These are phyloP conservation scores for Peronosclerospora sorghi DNA, from an alignment of 352 stramenopile species.

Conservation along the genomic window DNA sequence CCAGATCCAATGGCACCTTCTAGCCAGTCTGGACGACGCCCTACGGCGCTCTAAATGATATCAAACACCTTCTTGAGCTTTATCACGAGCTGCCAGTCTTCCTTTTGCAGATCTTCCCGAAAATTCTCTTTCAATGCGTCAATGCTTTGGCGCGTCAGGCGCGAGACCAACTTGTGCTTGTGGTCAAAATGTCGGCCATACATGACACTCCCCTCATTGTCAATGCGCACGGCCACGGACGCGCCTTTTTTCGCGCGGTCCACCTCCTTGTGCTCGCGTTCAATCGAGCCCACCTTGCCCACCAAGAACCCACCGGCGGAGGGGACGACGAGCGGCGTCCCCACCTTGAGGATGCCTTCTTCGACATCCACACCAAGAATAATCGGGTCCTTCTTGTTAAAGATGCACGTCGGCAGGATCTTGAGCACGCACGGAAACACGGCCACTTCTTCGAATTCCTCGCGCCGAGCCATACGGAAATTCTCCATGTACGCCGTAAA, in stretches of 20 bases:
- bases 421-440: constrained; percentile 94
- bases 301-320: constrained; percentile 75
- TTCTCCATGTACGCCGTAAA: constrained; percentile 97
- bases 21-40: background rate
- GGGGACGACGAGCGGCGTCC: constrained; percentile 90
- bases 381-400: constrained; percentile 99
- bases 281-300: constrained; percentile 93
- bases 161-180: constrained; percentile 80
- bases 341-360: constrained; percentile 96
- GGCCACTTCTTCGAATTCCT: constrained; percentile 88
- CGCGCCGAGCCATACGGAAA: constrained; percentile 83
- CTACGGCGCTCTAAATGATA: constrained; percentile 85
- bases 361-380: constrained; percentile 96
- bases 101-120: constrained; percentile 95
- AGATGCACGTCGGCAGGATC: constrained; percentile 96
- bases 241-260: constrained; percentile 90
- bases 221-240: constrained; percentile 94
- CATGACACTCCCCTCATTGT: constrained; percentile 91
- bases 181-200: constrained; percentile 97
- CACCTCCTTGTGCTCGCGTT: constrained; percentile 93
- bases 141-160: constrained; percentile 89
- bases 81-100: constrained; percentile 97
- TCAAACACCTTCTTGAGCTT: constrained; percentile 99
- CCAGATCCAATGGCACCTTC: too few relatives aligned
- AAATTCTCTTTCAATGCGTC: constrained; percentile 98